Evolutionary conservation across 1,284 basidiomycete species (phyloP).

Genomic region (Ganoderma sp.): DNA sequence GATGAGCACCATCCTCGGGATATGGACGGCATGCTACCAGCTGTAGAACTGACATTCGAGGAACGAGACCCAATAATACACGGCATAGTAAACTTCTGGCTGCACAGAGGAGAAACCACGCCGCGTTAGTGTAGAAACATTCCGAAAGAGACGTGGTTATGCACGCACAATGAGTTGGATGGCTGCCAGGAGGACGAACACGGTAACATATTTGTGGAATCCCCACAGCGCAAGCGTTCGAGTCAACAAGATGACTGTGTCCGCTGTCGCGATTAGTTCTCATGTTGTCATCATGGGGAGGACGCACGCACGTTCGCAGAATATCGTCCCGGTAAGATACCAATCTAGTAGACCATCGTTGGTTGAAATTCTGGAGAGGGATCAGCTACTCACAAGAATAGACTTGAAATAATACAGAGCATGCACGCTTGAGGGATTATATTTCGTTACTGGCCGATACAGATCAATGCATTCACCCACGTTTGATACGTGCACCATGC

Average conservation of each 20-base stretch:
- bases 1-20: neutral
- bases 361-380: neutral
- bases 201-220: neutral
- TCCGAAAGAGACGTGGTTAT: too few species aligned
- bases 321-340: neutral
- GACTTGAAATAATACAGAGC: neutral
- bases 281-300: too few species aligned
- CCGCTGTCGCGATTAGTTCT: too few species aligned
- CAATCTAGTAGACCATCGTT: neutral
- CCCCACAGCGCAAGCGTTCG: slow-evolving; percentile 4
- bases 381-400: neutral
- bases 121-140: neutral
- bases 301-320: neutral
- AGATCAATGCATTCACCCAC: neutral
- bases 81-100: neutral
- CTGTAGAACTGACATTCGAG: neutral
- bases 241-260: neutral
- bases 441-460: neutral
- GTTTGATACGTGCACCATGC: neutral
- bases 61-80: neutral
- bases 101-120: neutral
- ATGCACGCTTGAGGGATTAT: neutral
- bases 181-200: neutral
- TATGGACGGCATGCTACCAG: neutral
- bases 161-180: neutral